Conservation (phyloP, 192 early-diverging fungal species). For the Coemansia sp. region DNA sequence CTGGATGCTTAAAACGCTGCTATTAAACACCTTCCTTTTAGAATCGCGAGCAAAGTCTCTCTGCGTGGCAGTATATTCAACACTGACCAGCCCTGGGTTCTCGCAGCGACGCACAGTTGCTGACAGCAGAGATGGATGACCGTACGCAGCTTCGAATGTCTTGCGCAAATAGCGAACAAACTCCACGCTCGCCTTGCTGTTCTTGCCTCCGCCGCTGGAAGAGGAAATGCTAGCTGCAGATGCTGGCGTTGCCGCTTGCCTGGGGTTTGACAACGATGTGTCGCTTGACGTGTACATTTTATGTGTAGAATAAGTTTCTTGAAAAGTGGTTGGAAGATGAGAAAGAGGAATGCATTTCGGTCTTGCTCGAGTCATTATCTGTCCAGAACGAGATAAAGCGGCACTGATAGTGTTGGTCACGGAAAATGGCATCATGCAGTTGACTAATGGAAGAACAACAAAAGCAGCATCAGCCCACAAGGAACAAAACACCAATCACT, state of each 20-base stretch:
- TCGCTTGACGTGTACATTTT: neutral
- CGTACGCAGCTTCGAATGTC: slow-evolving; percentile 34
- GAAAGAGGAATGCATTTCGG: neutral
- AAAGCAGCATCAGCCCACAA: too few species aligned
- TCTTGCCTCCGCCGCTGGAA: slow-evolving; percentile 4
- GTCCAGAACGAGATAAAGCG: too few species aligned
- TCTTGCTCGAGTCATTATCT: neutral
- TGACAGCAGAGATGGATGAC: slow-evolving; percentile 11
- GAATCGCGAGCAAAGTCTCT: slow-evolving; percentile 57
- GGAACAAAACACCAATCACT: too few species aligned
- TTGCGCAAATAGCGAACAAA: slow-evolving; percentile 30
- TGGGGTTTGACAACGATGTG: neutral
- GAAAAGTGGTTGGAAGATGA: neutral
- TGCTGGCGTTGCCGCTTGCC: neutral
- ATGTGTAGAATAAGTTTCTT: neutral
- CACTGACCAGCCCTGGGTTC: slow-evolving; percentile 18
- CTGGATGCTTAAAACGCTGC: slow-evolving; percentile 35
- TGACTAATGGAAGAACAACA: too few species aligned
- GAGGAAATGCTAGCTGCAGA: neutral
- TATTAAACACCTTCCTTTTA: slow-evolving; percentile 49
- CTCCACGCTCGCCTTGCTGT: slow-evolving; percentile 27
- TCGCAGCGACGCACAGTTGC: slow-evolving; percentile 15
- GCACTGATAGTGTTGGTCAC: too few species aligned
- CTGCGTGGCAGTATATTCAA: slow-evolving; percentile 46
- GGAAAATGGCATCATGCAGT: too few species aligned